Base-by-base conservation (phyloP, 148 eudicot genomes). In the Diospyros lotus region DNA sequence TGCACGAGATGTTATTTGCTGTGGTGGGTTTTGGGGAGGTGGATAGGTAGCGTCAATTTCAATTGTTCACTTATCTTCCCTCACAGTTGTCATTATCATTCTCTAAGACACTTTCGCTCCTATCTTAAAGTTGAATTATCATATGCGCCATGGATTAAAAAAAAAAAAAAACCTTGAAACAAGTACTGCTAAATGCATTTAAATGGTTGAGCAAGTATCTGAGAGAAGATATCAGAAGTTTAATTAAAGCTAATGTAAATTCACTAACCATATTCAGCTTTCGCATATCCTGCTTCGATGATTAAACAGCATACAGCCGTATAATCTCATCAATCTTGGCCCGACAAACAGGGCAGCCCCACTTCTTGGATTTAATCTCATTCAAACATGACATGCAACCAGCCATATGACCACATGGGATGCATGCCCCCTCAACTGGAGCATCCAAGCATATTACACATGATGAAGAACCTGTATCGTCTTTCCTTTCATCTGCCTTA, bases 261-360 rank as follows among this genome's bases (percentile, higher is more conserved):
- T 74, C 69, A 74, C 76, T 54, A 62, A 73, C 76, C 68, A 54
- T 44, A 55, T 8, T 4, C 44, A 73, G 58, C 58, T 46, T 73
- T 56, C 18, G 4, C 46, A 52, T 40, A 63, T 63, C 45, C n/a
- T 73, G 68, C 69, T 52, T 63, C 80, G 50, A 48, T 56, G 17
- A 17, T 84, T 81, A 95, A 74, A 95, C 99, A 82, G 93, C 78
- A 78, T 89, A 95, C 14, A 95, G 84, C 80, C 91, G 81, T 41
- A 95, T 77, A 62, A 95, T 77, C 69, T 92, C 97, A 79, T 88
- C 93, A 38, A 95, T 90, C 71, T 87, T 83, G 77, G 97, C 69
- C 28, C 99, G 94, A 63, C 97, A 95, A n/a, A 95, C 93, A 14
- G 97, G 99, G 80, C 97, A 93, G 18, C 99, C 99, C 90, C 88